phyloP scores from a whole-genome alignment of 257 asterid genomes.

The Leonotis leonurus region DNA sequence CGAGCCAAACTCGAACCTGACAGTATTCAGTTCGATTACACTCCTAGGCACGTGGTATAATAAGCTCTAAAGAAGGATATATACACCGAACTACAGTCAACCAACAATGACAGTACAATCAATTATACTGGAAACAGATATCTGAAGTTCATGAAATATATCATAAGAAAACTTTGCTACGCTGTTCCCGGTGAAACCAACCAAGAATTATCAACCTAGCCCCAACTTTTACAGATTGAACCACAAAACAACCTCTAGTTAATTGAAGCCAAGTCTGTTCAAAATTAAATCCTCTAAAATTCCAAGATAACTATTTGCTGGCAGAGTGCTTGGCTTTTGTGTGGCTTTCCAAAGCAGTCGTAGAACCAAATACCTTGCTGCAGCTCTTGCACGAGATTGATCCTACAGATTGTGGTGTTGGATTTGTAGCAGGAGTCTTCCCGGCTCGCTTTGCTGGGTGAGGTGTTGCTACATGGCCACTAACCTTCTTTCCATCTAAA shows the following conservation, averaged over 20 bases:
- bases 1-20: too few species aligned
- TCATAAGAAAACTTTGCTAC: too few species aligned
- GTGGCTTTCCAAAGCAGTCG: slow-evolving; percentile 65
- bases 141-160: too few species aligned
- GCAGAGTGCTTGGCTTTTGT: slow-evolving; percentile 65
- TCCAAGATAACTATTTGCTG: slow-evolving; percentile 33
- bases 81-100: too few species aligned
- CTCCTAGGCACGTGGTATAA: too few species aligned
- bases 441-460: slow-evolving; percentile 76
- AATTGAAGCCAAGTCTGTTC: background rate
- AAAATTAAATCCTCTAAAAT: background rate
- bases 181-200: background rate
- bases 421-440: slow-evolving; percentile 60
- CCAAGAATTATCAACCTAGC: background rate
- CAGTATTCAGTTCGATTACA: too few species aligned
- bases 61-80: too few species aligned
- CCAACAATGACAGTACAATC: too few species aligned
- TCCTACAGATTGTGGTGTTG: slow-evolving; percentile 64
- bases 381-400: slow-evolving; percentile 58
- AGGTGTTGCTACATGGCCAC: slow-evolving; percentile 80
- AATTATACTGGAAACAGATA: too few species aligned
- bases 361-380: slow-evolving; percentile 57
- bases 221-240: slow-evolving; percentile 6
- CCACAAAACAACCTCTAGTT: background rate
- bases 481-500: slow-evolving; percentile 66